phyloP scores from a whole-genome alignment of 108 stramenopile species.

The Parmales sp. region DNA sequence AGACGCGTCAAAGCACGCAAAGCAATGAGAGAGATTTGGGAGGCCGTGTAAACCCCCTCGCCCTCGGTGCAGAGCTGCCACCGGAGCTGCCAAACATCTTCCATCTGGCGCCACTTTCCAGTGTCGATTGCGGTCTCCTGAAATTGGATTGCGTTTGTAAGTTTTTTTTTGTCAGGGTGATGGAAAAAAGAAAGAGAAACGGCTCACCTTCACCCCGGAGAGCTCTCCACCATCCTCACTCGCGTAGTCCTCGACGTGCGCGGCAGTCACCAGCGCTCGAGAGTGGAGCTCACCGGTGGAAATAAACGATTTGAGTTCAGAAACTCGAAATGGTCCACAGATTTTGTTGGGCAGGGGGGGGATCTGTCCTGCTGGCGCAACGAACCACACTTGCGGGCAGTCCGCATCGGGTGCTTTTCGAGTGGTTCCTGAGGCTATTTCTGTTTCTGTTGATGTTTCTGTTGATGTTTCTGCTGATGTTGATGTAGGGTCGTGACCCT shows the following conservation, averaged over 20 bases:
- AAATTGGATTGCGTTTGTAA: no score
- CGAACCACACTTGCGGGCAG: slow-evolving; percentile 62
- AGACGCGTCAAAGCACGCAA: slow-evolving; percentile 41
- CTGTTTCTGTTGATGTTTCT: neutral
- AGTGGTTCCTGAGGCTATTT: neutral
- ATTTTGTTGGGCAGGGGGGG: slow-evolving; percentile 48
- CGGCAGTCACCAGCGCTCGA: slow-evolving; percentile 36
- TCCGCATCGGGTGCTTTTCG: slow-evolving; percentile 14
- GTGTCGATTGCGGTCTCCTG: slow-evolving; percentile 55
- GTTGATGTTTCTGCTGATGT: neutral
- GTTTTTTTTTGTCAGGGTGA: no score
- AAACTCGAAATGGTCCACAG: slow-evolving; percentile 55
- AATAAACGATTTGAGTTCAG: slow-evolving; percentile 45
- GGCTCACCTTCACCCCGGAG: neutral
- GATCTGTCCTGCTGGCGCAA: slow-evolving; percentile 36
- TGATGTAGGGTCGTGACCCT: slow-evolving; percentile 8
- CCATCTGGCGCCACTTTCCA: slow-evolving; percentile 54
- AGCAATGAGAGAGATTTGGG: slow-evolving; percentile 40
- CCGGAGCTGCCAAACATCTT: slow-evolving; percentile 57
- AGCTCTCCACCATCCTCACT: slow-evolving; percentile 20
- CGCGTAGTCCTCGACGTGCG: slow-evolving; percentile 43
- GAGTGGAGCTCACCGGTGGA: slow-evolving; percentile 36
- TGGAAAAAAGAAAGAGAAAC: no score
- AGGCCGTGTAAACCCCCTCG: slow-evolving; percentile 33
- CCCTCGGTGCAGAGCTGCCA: slow-evolving; percentile 55